Evolutionary conservation across 768 basidiomycete genomes (phyloP), one percentile per base, ranked within the genome.

Genomic region (Chiua virens): DNA sequence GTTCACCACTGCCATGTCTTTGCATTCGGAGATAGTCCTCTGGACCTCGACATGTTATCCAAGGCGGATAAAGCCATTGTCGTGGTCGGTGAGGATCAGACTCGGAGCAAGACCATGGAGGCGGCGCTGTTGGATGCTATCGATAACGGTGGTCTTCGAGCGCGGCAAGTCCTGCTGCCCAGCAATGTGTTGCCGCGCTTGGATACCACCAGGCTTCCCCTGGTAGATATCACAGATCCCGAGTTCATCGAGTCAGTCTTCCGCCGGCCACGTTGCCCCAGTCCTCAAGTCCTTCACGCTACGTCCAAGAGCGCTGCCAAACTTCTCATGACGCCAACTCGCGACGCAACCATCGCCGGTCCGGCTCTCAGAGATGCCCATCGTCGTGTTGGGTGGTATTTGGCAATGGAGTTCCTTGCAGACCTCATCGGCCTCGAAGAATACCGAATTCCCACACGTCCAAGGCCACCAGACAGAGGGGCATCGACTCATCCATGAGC

Each of bases 401-500:
- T 54, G 39, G 53, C 53, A 45, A 54, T 52, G 53, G 53, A 54
- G 49, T 54, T 54, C 53, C 49, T 54, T 45, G 53, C 42, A 52
- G 53, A 54, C 25, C 53, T 54, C 49, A 52, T 54, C 39, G 53
- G 53, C 49, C 49, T 54, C 23, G 53, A 54, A 54, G 49, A 45
- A 52, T 52, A 54, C 43, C 53, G 2, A 43, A 54, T 54, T n/a
- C 49, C 49, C 53, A 45, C 53, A 54, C 23, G 49, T 54, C 38
- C 53, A 54, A 54, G 53, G 53, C 43, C 53, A 52, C 45, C 53
- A 54, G 39, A 54, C 53, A 41, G 53, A 36, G 43, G 53, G 53
- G 49, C 49, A 54, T 52, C 53, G 43, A 41, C 53, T 54, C 49
- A 15, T 30, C 38, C 53, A 54, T 36, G 53, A 54, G 39, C 38